phyloP scores from a whole-genome alignment of 2,329 filamentous ascomycete species.

The Cladophialophora psammophila region DNA sequence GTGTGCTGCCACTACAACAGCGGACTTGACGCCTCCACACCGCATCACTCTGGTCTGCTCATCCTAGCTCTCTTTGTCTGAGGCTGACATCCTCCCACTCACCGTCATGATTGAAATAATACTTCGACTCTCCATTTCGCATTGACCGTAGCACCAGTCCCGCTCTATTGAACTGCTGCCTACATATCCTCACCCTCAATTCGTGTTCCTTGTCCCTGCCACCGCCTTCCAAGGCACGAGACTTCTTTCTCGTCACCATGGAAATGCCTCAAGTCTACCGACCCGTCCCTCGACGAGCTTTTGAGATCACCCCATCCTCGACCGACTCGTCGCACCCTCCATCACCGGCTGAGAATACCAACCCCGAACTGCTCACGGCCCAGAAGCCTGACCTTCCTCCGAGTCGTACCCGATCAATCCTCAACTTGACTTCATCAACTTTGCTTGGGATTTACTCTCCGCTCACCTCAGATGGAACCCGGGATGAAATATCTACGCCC shows the following conservation, averaged over 20 bases:
- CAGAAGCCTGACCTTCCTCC: slow-evolving; percentile 51
- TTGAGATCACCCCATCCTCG: slow-evolving; percentile 64
- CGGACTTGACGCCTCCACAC: slow-evolving; percentile 2
- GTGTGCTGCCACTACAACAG: slow-evolving; percentile 1
- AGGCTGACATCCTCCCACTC: neutral
- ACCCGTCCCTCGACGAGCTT: slow-evolving; percentile 75
- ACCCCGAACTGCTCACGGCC: slow-evolving; percentile 45
- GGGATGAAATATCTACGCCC: slow-evolving; percentile 70
- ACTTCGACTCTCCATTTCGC: slow-evolving; percentile 4
- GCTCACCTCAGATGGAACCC: slow-evolving; percentile 62
- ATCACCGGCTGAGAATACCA: slow-evolving; percentile 49
- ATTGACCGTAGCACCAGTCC: slow-evolving; percentile 8
- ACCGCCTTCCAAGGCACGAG: neutral
- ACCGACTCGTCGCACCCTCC: slow-evolving; percentile 52
- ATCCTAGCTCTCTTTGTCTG: neutral
- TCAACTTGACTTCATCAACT: slow-evolving; percentile 88
- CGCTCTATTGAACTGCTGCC: neutral
- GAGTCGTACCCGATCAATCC: slow-evolving; percentile 76
- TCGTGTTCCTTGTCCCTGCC: neutral
- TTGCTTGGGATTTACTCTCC: slow-evolving; percentile 89
- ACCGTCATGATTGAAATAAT: slow-evolving; percentile 10
- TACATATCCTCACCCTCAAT: neutral
- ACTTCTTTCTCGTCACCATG: slow-evolving; percentile 26
- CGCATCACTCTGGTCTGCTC: slow-evolving; percentile 1
- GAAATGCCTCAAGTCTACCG: slow-evolving; percentile 60